Conservation (phyloP, 176 grass and related monocot genomes). For the Bolboschoenus planiculmis region DNA sequence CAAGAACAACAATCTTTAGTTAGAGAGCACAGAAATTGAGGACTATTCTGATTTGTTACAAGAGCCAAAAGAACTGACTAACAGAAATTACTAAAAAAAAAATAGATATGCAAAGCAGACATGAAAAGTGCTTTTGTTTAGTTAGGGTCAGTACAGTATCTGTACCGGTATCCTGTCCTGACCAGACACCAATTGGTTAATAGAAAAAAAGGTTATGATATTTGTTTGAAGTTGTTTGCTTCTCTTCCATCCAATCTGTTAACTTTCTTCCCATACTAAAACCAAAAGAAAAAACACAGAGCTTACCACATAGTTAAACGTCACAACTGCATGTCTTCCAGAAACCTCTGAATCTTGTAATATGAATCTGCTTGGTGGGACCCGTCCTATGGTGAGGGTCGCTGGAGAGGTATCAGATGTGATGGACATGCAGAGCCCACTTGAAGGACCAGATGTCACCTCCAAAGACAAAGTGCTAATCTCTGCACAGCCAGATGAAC, state of each 20-base stretch:
- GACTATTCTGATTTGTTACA: neutral
- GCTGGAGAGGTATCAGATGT: conserved; percentile 33
- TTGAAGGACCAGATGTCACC: conserved; percentile 66
- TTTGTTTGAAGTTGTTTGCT: neutral
- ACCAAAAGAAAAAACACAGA: neutral
- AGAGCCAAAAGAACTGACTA: neutral
- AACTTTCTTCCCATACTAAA: conserved; percentile 7
- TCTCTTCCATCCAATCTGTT: neutral
- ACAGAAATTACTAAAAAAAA: neutral
- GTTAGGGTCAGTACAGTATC: neutral
- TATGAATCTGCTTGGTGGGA: conserved; percentile 54
- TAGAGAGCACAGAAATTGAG: neutral
- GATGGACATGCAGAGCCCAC: conserved; percentile 45
- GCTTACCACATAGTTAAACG: conserved; percentile 60
- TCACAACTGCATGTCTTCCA: conserved; percentile 73
- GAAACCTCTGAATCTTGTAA: conserved; percentile 82
- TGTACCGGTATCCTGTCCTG: neutral
- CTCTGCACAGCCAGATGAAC: conserved; percentile 51
- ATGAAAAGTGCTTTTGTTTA: neutral
- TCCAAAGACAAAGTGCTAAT: conserved; percentile 54
- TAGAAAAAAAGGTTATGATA: neutral
- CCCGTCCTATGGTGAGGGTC: conserved; percentile 59
- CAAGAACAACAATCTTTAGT: neutral
- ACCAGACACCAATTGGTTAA: neutral
- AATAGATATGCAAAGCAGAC: neutral